These are phyloP conservation scores for Medicago lupulina DNA, from an alignment of 306 rosid genomes.

Conservation along the genomic window DNA sequence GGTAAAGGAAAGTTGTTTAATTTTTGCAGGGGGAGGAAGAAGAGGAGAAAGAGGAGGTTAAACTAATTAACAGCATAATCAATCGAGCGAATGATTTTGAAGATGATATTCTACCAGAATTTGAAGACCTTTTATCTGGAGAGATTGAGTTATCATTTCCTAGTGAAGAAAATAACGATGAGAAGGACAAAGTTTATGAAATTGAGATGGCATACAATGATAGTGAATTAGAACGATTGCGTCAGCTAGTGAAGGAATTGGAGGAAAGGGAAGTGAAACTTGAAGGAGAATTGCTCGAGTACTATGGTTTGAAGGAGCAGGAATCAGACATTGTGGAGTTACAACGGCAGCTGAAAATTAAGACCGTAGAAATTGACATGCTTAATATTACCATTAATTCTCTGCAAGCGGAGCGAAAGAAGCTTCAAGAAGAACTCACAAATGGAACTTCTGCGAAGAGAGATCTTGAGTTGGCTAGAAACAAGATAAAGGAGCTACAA, in stretches of 20 bases:
- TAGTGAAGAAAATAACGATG: constrained; percentile 45
- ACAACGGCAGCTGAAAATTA: constrained; percentile 77
- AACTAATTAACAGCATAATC: constrained; percentile 76
- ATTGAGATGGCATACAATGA: constrained; percentile 83
- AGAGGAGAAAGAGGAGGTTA: constrained; percentile 80
- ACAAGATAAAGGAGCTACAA: constrained; percentile 88
- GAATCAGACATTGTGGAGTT: constrained; percentile 73
- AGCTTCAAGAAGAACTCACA: constrained; percentile 75
- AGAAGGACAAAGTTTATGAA: constrained; percentile 68
- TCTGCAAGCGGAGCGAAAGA: constrained; percentile 86
- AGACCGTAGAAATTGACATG: constrained; percentile 74
- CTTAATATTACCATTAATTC: constrained; percentile 82
- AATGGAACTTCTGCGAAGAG: constrained; percentile 64
- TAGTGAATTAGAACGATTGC: constrained; percentile 70
- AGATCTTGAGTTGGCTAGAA: constrained; percentile 83
- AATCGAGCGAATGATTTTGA: constrained; percentile 64
- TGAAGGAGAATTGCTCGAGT: constrained; percentile 89
- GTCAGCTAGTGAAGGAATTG: constrained; percentile 72
- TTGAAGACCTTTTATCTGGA: constrained; percentile 77
- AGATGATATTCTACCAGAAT: constrained; percentile 79
- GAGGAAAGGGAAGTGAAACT: constrained; percentile 96
- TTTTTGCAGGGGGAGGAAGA: constrained; percentile 58
- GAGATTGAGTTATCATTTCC: constrained; percentile 83
- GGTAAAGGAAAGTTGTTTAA: constrained; percentile 35
- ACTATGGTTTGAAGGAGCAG: constrained; percentile 83